A percentile compares a stretch with the other conserved stretches of the same genome.
These are phyloP conservation scores for Scorias spongiosa DNA, from an alignment of 2,329 filamentous ascomycete genomes.

Conservation along the genomic window DNA sequence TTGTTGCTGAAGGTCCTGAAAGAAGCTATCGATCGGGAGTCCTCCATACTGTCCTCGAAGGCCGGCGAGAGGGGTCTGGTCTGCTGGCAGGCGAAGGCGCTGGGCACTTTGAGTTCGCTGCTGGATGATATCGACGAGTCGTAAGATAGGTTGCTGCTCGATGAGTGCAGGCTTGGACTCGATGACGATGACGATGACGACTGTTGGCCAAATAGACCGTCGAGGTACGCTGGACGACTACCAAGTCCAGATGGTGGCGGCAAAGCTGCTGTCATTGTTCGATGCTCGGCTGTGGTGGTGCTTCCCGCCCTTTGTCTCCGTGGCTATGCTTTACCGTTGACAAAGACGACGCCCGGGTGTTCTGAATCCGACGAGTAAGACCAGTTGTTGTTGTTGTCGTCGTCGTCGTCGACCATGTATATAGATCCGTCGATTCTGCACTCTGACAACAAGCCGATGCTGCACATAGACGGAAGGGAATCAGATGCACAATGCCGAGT, in stretches of 20 bases:
- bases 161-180: slow-evolving; percentile 12
- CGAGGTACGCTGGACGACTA: slow-evolving; percentile 16
- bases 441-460: no score
- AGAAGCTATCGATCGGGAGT: not conserved
- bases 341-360: no score
- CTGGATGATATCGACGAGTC: slow-evolving; percentile 8
- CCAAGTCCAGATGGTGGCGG: slow-evolving; percentile 10
- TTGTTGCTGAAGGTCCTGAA: not conserved
- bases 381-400: no score
- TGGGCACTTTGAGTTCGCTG: slow-evolving; percentile 9
- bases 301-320: no score
- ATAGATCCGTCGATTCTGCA: no score
- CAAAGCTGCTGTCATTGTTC: slow-evolving; percentile 13
- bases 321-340: no score
- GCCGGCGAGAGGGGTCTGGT: slow-evolving; percentile 13
- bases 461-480: no score
- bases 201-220: slow-evolving; percentile 15
- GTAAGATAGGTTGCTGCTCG: slow-evolving; percentile 14
- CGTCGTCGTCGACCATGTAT: no score
- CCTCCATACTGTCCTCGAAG: slow-evolving; percentile 8
- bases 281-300: slow-evolving; percentile 1
- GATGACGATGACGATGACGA: slow-evolving; percentile 5
- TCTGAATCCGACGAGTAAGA: no score
- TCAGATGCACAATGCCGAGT: no score
- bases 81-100: not conserved